Percentiles rank a stretch among this genome's conserved stretches.
Evolutionary conservation across 148 eudicot genomes (phyloP).

Genomic region (Cornus kousa): DNA sequence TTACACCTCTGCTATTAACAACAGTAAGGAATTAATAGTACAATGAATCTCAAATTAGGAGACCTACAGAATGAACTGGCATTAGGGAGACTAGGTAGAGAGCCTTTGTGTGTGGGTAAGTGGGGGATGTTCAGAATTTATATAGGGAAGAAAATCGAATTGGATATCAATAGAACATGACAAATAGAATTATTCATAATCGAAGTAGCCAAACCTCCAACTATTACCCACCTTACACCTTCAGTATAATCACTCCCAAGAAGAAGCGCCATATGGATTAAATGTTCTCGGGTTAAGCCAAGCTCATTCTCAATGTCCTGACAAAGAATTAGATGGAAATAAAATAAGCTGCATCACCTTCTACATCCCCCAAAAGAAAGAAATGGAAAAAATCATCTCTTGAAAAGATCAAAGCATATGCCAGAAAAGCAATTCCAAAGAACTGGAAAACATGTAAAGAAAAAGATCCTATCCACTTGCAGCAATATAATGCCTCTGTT

Average conservation of each 20-base stretch:
- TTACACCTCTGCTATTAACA: no score
- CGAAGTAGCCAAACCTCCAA: neutral
- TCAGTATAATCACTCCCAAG: slow-evolving; percentile 99
- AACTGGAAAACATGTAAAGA: slow-evolving; percentile 1
- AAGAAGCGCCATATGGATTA: slow-evolving; percentile 89
- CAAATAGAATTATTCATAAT: neutral
- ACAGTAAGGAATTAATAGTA: no score
- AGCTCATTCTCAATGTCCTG: slow-evolving; percentile 95
- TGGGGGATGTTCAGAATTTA: no score
- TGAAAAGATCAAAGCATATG: slow-evolving; percentile 1
- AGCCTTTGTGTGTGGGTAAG: no score
- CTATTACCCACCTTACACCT: slow-evolving; percentile 73
- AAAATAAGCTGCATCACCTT: slow-evolving; percentile 1
- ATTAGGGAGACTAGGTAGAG: no score
- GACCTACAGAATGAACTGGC: no score
- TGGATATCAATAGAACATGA: neutral
- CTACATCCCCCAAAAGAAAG: neutral
- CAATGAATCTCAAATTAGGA: no score
- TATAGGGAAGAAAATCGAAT: no score
- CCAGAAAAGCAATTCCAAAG: neutral
- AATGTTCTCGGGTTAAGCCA: slow-evolving; percentile 74
- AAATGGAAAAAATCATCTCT: neutral
- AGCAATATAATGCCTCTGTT: neutral
- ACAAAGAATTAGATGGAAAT: slow-evolving; percentile 19
- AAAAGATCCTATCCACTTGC: neutral